Percentiles rank a stretch among this genome's conserved stretches.
phyloP scores from a whole-genome alignment of 2,329 filamentous ascomycete genomes.

The Fusarium continuum region DNA sequence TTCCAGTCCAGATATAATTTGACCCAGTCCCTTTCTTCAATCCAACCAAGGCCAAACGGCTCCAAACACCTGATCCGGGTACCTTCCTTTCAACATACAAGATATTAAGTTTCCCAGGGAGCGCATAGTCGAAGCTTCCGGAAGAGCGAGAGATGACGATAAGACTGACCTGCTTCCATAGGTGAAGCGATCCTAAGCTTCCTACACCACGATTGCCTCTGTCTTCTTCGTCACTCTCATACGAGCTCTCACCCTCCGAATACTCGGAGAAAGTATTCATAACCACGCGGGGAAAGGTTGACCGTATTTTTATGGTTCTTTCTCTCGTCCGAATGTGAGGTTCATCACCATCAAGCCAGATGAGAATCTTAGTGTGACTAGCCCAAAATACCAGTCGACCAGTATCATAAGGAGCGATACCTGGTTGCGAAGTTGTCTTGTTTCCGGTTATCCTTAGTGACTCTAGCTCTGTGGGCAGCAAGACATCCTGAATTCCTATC shows the following conservation, averaged over 20 bases:
- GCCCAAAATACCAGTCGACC: slow-evolving; percentile 4
- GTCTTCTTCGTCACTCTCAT: too few relatives aligned
- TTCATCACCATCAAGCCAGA: background rate
- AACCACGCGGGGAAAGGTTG: background rate
- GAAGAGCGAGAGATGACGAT: background rate
- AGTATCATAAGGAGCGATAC: background rate
- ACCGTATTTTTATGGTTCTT: background rate
- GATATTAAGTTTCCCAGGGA: slow-evolving; percentile 1
- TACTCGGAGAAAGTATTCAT: background rate
- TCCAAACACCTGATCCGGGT: background rate
- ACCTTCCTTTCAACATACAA: background rate
- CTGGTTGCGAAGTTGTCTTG: background rate
- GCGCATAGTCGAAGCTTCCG: background rate
- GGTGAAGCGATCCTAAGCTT: too few relatives aligned
- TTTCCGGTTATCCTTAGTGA: background rate
- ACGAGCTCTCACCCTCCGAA: background rate
- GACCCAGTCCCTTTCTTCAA: background rate
- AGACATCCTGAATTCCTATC: background rate
- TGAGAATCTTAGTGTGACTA: background rate
- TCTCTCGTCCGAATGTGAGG: background rate
- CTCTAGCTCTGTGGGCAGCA: background rate
- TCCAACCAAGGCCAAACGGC: background rate
- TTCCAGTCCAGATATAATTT: background rate
- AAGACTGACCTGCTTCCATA: background rate
- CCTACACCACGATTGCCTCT: too few relatives aligned